Evolutionary conservation across 495 filamentous ascomycete species (phyloP), one percentile per base, ranked within the genome.

Genomic region (Tuber calosporum): DNA sequence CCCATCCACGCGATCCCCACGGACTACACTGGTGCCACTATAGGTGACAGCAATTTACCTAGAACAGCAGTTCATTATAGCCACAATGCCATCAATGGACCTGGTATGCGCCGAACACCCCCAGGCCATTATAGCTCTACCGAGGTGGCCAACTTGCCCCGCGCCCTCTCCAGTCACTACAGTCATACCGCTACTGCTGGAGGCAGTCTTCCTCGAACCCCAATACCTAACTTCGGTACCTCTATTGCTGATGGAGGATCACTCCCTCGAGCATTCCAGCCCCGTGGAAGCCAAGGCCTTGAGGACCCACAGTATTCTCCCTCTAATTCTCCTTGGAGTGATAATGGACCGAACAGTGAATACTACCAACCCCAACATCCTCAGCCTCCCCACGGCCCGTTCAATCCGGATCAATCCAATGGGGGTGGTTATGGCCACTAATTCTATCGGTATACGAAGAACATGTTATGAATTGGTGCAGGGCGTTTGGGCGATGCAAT

Each of bases 351-450:
- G 26, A 62, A 62, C 11, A 62, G 53, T 62, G 53, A 30, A 62
- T 62, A 62, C n/a, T 62, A 62, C 26, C 53, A 62, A 30, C 53
- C 30, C 53, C 53, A 62, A 30, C 53, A 62, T 62, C 53, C 53
- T 15, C 53, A 30, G 5, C 53, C 53, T 62, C 53, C 53, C 2
- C 53, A 62, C 53, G 11, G 53, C 53, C 53, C 53, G n/a, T 62
- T 62, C 53, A 30, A 62, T 62, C 53, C 53, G 1, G 53, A 62
- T 62, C 53, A 62, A 30, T 26, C 53, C 53, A 62, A 30, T 62
- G 53, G 53, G 53, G 53, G n/a, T 17, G 53, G 53, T 62, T 62
- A 62, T 62, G 53, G 53, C 53, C 53, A 62, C 53, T 62, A 11
- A 62, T 26, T 62, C 26, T 30, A 62, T 62, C 53, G 53, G 30